phyloP scores from a whole-genome alignment of 495 filamentous ascomycete genomes.

The Hyaloscypha bicolor region DNA sequence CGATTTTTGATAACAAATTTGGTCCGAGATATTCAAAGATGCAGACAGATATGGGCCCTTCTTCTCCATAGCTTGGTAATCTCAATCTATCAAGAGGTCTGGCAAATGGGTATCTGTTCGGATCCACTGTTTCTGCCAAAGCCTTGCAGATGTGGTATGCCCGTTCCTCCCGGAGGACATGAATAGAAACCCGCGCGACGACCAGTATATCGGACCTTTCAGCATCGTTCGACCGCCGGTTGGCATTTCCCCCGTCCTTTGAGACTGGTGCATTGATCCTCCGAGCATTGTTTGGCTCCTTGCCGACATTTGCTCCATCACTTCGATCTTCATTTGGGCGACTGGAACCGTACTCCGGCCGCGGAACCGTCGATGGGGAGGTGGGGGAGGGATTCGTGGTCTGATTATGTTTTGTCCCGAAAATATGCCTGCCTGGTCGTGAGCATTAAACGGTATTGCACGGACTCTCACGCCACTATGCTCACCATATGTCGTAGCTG shows the following conservation, averaged over 20 bases:
- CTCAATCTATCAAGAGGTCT: slow-evolving; percentile 72
- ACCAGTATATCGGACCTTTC: slow-evolving; percentile 39
- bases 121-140: slow-evolving; percentile 52
- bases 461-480: not conserved
- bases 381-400: not conserved
- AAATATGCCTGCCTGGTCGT: slow-evolving; percentile 6
- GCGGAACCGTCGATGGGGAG: not conserved
- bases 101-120: slow-evolving; percentile 72
- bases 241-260: not conserved
- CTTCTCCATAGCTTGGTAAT: slow-evolving; percentile 65
- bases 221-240: not conserved
- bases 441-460: not conserved
- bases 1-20: slow-evolving; percentile 68
- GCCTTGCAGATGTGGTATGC: slow-evolving; percentile 78
- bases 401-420: slow-evolving; percentile 2
- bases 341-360: not conserved
- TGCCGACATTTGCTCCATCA: not conserved
- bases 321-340: not conserved
- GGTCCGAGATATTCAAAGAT: slow-evolving; percentile 77
- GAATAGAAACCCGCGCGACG: slow-evolving; percentile 75
- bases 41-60: slow-evolving; percentile 64
- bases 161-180: slow-evolving; percentile 79
- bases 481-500: slow-evolving; percentile 14
- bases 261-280: not conserved
- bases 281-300: not conserved